Evolutionary conservation across 1,139 yeast species (phyloP), one percentile per base, ranked within the genome.

Genomic region (Blastobotrys elegans): DNA sequence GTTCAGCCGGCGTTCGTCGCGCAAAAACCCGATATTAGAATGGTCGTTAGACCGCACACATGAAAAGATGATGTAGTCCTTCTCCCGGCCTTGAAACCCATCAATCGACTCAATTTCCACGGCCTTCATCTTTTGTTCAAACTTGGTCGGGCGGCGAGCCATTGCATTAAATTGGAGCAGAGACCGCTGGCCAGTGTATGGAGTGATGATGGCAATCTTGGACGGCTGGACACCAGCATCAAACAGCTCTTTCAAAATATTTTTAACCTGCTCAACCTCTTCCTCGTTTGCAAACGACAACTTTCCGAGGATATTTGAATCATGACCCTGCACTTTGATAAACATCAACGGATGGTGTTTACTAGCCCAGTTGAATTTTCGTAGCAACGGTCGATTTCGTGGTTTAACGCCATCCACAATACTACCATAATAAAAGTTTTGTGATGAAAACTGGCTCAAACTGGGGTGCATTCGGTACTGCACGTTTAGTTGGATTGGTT

Each of bases 61-160:
- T 29, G 95, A 83, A 49, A 90, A 67, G 46, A 90, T 86, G 52
- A 90, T 86, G 60, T 79, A 88, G 62, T 89, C 96, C 66, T 90
- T 90, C 65, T 90, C 97, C 55, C 97, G 79, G 43, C 97, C 97
- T 68, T 90, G 97, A 74, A 90, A 90, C 1, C 96, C 95, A 69
- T 90, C 97, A 32, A 90, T 96, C 40, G 95, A 84, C 14, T 92
- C 87, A 24, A 90, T 89, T 67, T 90, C 97, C 42, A 90, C 85
- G 45, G 77, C 80, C 46, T 74, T 66, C 63, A 87, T 87, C 42
- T 79, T 81, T 82, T 56, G 78, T 78, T 20, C 72, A 24, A 37
- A 66, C 1, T 86, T 70, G 20, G 90, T 84, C n/a, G n/a, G n/a
- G n/a, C n/a, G n/a, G n/a, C n/a, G n/a, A 59, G 82, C 82, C 71